Evolutionary conservation across 345 rosid species (phyloP).

Genomic region (Pseudoturritis turrita): DNA sequence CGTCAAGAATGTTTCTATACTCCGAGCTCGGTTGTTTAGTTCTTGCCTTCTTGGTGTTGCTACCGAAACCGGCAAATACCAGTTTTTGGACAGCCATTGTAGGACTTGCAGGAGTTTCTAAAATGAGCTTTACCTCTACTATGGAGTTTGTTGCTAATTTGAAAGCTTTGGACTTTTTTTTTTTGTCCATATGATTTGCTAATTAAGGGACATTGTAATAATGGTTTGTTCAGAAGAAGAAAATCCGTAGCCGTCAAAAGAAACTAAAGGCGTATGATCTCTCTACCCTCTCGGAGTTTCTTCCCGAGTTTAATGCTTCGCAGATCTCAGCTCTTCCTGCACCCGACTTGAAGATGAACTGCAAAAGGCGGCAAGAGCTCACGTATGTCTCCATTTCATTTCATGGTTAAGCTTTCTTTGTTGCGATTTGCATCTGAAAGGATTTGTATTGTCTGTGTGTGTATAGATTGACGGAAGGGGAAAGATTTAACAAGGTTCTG

Average conservation of each 20-base stretch:
- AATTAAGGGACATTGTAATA: background rate
- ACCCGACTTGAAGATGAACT: constrained; percentile 53
- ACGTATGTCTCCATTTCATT: constrained; percentile 36
- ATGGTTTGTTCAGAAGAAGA: constrained; percentile 44
- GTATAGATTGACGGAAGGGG: constrained; percentile 64
- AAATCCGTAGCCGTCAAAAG: constrained; percentile 50
- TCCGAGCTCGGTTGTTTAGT: background rate
- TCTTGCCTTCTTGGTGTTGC: background rate
- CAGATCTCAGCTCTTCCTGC: constrained; percentile 31
- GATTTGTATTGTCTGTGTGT: background rate
- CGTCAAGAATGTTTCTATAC: background rate
- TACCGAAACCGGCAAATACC: background rate
- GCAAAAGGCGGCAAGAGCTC: constrained; percentile 64
- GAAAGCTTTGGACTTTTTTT: background rate
- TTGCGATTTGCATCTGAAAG: background rate
- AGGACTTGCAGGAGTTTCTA: background rate
- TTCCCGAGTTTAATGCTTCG: constrained; percentile 54
- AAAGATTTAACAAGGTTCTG: constrained; percentile 55
- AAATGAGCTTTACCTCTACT: background rate
- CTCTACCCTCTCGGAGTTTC: constrained; percentile 65
- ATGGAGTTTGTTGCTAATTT: background rate
- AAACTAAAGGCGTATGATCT: constrained; percentile 73
- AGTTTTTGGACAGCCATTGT: background rate
- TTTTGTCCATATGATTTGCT: background rate
- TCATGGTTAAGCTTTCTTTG: background rate